Evolutionary conservation across 2,329 filamentous ascomycete genomes (phyloP).

Genomic region (Neophaeococcomyces mojaviensis): DNA sequence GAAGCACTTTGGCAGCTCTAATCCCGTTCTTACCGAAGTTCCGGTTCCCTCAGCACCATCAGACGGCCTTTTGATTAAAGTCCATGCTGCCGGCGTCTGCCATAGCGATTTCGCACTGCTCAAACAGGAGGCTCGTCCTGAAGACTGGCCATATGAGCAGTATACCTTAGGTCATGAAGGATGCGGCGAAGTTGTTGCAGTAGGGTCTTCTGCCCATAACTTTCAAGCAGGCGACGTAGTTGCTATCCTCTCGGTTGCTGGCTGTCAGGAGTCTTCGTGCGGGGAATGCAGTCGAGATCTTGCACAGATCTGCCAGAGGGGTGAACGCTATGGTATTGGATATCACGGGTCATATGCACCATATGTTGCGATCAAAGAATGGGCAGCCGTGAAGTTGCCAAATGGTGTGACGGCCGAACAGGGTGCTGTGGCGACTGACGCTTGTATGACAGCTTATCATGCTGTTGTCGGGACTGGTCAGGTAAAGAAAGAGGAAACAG

Average conservation of each 20-base stretch:
- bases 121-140: background rate
- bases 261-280: conserved; percentile 7
- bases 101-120: conserved; percentile 10
- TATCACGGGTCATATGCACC: conserved; percentile 12
- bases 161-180: conserved; percentile 16
- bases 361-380: conserved; percentile 8
- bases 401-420: background rate
- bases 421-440: conserved; percentile 13
- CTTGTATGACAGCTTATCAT: conserved; percentile 12
- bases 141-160: background rate
- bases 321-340: conserved; percentile 10
- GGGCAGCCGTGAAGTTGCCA: conserved; percentile 11
- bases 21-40: conserved; percentile 13
- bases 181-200: conserved; percentile 14
- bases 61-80: conserved; percentile 12
- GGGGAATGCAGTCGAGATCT: conserved; percentile 9
- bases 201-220: conserved; percentile 9
- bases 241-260: conserved; percentile 8
- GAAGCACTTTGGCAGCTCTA: conserved; percentile 11
- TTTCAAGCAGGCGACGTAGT: conserved; percentile 13
- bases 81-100: conserved; percentile 15
- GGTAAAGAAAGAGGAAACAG: conserved; percentile 8
- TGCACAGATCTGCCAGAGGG: conserved; percentile 8
- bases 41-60: conserved; percentile 6
- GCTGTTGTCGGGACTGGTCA: conserved; percentile 8